A percentile compares a stretch with the other conserved stretches of the same genome.
Evolutionary conservation across 768 basidiomycete species (phyloP).

Genomic region (Gymnopilus junonius): DNA sequence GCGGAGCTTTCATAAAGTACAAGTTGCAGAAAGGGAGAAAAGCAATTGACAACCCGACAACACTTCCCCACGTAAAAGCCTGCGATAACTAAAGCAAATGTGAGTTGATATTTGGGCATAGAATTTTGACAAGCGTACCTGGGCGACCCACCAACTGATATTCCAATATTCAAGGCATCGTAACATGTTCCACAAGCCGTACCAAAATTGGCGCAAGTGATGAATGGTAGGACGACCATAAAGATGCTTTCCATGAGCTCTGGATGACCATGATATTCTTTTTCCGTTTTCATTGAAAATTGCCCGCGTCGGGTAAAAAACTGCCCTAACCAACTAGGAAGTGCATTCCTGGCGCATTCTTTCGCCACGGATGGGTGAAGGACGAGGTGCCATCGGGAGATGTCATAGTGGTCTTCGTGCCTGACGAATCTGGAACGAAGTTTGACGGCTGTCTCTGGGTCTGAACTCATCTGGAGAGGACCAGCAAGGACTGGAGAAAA

Average conservation of each 20-base stretch:
- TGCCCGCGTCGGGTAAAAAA: constrained; percentile 42
- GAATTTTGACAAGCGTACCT: constrained; percentile 26
- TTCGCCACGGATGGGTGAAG: constrained; percentile 33
- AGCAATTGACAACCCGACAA: constrained; percentile 57
- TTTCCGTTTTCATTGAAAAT: constrained; percentile 21
- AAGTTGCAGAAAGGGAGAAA: constrained; percentile 49
- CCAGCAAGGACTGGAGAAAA: not conserved
- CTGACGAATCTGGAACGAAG: constrained; percentile 8
- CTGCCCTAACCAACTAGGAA: constrained; percentile 26
- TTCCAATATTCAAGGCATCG: constrained; percentile 46
- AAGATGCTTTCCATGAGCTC: constrained; percentile 9
- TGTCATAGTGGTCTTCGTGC: constrained; percentile 17
- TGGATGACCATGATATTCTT: constrained; percentile 2
- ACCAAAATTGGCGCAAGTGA: constrained; percentile 9
- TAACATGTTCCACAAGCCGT: constrained; percentile 30
- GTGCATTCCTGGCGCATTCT: constrained; percentile 29
- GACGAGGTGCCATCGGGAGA: constrained; percentile 33
- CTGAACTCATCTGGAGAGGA: not conserved
- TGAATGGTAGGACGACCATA: constrained; percentile 7
- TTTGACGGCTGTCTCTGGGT: constrained; percentile 4
- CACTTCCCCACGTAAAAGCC: constrained; percentile 46
- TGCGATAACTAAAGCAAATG: constrained; percentile 4
- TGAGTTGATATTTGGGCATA: not conserved
- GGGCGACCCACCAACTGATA: constrained; percentile 48
- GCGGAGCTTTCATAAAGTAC: constrained; percentile 30